Base-by-base conservation (phyloP, 2,329 filamentous ascomycete genomes). In the Raffaelea deltoideospora region DNA sequence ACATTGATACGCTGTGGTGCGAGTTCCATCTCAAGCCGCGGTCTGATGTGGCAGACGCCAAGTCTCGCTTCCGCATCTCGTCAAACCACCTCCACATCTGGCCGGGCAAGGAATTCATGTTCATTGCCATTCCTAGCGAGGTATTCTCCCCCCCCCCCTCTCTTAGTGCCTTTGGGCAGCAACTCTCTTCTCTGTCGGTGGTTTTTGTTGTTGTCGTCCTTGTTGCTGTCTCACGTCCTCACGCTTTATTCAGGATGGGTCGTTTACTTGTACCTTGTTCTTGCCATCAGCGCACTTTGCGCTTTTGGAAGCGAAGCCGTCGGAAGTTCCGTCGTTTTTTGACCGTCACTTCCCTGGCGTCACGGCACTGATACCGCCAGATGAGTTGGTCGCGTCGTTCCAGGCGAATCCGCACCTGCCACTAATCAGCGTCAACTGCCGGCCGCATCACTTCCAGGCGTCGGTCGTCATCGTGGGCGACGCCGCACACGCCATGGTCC, bases 1-100 rank as follows among this genome's bases (percentile, higher is more conserved):
- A 98, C 55, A 90, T 98, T 52, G 88, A 96, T 56, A 90, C 87
- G 0, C 61, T 96, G 5, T 98, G 90, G 90, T 96, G 88, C 55
- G 90, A 98, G 53, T 96, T 98, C 53, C 76, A 76, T 34, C 85
- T 98, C 42, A 64, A 71, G 17, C 67, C 82, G 1, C 55, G 55
- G 22, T 43, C 56, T 3, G 47, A 48, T 1, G 37, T 45, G 8
- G 45, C 51, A 21, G 53, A 57, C 26, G 45, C 54, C 14, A 47
- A 54, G 32, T 55, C 59, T 21, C 63, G 55, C 45, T 96, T 92
- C 53, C 67, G 68, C 33, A 90, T 96, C 47, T 90, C 85, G 1
- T 85, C 86, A 2, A 83, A 95, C 49, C 87, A 96, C 53, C 67
- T 98, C 2, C 90, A 98, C 57, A 98, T 98, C 53, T 98, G 90